phyloP scores from a whole-genome alignment of 2,329 filamentous ascomycete species.

The Xenosphaeropsis pyriputrescens region DNA sequence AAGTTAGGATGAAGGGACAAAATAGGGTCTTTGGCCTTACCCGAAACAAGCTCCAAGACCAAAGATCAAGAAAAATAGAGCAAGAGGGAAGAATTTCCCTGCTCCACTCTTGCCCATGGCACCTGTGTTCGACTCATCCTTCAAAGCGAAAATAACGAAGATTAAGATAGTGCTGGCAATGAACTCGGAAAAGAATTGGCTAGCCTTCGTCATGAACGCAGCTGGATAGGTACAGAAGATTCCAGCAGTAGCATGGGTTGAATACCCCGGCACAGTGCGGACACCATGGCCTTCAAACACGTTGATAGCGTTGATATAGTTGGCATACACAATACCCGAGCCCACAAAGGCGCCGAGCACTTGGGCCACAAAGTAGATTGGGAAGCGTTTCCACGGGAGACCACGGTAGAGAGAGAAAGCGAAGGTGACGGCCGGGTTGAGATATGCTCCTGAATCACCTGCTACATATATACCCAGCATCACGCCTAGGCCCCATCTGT shows the following conservation, averaged over 20 bases:
- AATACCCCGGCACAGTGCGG: conserved; percentile 43
- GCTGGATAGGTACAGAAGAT: conserved; percentile 65
- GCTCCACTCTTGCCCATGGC: conserved; percentile 35
- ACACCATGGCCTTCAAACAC: conserved; percentile 44
- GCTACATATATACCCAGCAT: conserved; percentile 57
- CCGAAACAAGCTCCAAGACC: conserved; percentile 58
- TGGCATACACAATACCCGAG: conserved; percentile 43
- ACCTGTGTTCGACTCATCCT: conserved; percentile 33
- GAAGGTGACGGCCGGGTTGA: conserved; percentile 59
- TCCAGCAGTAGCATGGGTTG: conserved; percentile 45
- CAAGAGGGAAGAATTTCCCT: conserved; percentile 40
- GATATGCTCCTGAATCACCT: conserved; percentile 50
- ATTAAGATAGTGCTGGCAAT: conserved; percentile 52
- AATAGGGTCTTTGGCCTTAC: conserved; percentile 1
- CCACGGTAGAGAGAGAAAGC: conserved; percentile 54
- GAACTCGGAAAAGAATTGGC: conserved; percentile 60
- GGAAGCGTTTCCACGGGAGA: conserved; percentile 55
- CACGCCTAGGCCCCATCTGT: conserved; percentile 37
- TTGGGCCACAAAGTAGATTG: conserved; percentile 52
- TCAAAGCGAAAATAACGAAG: conserved; percentile 58
- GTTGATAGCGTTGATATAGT: conserved; percentile 51
- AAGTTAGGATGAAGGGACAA: neutral
- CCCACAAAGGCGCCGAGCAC: conserved; percentile 52
- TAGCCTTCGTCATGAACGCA: conserved; percentile 47
- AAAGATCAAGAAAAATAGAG: conserved; percentile 58